These are phyloP conservation scores for Exophiala alcalophila DNA, from an alignment of 2,329 filamentous ascomycete genomes.

Conservation along the genomic window DNA sequence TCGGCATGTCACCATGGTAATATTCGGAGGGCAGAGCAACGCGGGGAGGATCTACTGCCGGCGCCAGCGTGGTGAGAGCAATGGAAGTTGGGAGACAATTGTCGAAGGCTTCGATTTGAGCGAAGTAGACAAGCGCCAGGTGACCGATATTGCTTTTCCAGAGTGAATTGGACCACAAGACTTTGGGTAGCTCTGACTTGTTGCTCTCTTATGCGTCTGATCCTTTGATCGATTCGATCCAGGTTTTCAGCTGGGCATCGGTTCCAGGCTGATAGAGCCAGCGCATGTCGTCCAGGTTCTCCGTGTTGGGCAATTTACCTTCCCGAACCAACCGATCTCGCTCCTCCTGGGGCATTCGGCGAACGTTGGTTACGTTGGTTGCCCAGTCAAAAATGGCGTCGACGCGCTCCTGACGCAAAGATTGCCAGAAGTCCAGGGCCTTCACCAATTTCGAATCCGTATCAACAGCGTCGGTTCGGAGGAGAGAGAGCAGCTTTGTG, in stretches of 20 bases:
- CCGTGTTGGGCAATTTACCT: conserved; percentile 17
- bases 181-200: too few relatives aligned
- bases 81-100: conserved; percentile 1
- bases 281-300: conserved; percentile 37
- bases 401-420: conserved; percentile 48
- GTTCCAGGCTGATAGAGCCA: conserved; percentile 47
- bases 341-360: conserved; percentile 42
- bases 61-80: not conserved
- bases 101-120: conserved; percentile 3
- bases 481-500: conserved; percentile 40
- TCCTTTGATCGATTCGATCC: too few relatives aligned
- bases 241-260: conserved; percentile 36
- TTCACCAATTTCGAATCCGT: conserved; percentile 28
- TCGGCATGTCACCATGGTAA: conserved; percentile 1
- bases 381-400: conserved; percentile 47
- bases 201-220: too few relatives aligned
- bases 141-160: not conserved
- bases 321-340: conserved; percentile 16
- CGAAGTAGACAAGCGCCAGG: not conserved
- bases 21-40: not conserved
- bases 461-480: too few relatives aligned
- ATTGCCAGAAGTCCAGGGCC: conserved; percentile 47
- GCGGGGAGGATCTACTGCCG: not conserved
- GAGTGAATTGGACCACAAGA: too few relatives aligned
- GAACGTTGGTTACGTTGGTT: conserved; percentile 48